Base-by-base conservation (phyloP, 257 asterid species). In the Nicotiana noctiflora region DNA sequence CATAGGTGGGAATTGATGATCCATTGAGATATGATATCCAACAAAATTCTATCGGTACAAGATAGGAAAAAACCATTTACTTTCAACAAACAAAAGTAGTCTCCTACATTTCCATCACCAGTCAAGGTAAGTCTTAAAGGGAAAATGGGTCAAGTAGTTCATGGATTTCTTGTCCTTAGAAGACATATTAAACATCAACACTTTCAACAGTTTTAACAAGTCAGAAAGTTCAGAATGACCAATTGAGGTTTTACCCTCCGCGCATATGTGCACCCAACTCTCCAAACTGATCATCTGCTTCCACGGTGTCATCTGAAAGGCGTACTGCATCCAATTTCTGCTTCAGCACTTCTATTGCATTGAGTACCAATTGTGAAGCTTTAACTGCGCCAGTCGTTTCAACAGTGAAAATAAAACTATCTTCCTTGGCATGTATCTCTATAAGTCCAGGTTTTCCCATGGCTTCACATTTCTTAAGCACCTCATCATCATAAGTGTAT, bases 211-310 rank as follows among this genome's bases (percentile, higher is more conserved):
- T 13, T 70, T 64, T 64, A 29, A 64, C 13, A 37, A 65, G 75
- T 8, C 51, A 65, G 34, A 51, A 17, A 65, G 51, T 65, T 32
- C 27, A 9, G 2, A 31, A 14, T 19, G 18, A 46, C 40, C 60
- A 44, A 44, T 14, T 14, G 60, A 13, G 61, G 61, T 23, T 23
- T 95, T 89, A 95, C 11, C 98, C 98, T 11, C 99, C 99, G 14
- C 98, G 97, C 98, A 96, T 91, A 86, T 96, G 99, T 11, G 97
- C 99, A 65, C 98, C 99, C 94, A 96, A 84, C 86, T 96, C 98
- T 10, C 97, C 96, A 78, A 96, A 96, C 88, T 96, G 99, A 79
- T 94, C 99, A 79, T 96, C 99, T 60, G 98, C 98, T 89, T 94
- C 98, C 84, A 96, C 97, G 10, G 98, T 92, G 88, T 94, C 99